These are phyloP conservation scores for Prunus yedoensis DNA, from an alignment of 331 rosid genomes.

Conservation along the genomic window DNA sequence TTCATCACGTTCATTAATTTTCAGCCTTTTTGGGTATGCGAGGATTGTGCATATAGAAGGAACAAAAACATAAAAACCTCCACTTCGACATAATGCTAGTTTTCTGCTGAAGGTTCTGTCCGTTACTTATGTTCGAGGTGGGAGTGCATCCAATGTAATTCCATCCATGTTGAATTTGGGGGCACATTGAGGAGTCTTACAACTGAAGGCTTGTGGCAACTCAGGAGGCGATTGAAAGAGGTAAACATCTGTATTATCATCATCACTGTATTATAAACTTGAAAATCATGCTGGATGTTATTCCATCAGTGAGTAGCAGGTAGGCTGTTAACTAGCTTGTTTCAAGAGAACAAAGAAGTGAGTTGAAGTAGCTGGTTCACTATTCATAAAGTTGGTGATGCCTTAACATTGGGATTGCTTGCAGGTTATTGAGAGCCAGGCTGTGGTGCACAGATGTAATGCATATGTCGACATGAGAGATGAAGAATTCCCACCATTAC, in stretches of 20 bases:
- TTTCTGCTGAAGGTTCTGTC: slow-evolving; percentile 47
- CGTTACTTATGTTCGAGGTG: slow-evolving; percentile 50
- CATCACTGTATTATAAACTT: background rate
- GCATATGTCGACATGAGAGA: slow-evolving; percentile 44
- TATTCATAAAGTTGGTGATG: background rate
- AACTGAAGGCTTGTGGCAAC: slow-evolving; percentile 48
- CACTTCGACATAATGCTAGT: background rate
- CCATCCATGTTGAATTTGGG: slow-evolving; percentile 58
- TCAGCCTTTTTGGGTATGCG: background rate
- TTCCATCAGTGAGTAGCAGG: background rate
- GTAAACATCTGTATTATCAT: slow-evolving; percentile 19
- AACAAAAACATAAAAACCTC: background rate
- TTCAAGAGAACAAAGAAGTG: background rate
- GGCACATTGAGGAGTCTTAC: slow-evolving; percentile 68
- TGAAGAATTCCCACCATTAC: slow-evolving; percentile 33
- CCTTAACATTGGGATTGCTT: background rate
- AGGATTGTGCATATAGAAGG: background rate
- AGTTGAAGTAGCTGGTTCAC: background rate
- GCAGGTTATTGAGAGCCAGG: slow-evolving; percentile 72
- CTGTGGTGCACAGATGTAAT: slow-evolving; percentile 60
- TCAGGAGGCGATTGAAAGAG: slow-evolving; percentile 53
- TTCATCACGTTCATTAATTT: background rate
- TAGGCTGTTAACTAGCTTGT: background rate
- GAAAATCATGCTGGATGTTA: background rate
- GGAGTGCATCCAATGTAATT: slow-evolving; percentile 46